phyloP scores from a whole-genome alignment of 306 rosid species.

The Begonia fuchsioides region DNA sequence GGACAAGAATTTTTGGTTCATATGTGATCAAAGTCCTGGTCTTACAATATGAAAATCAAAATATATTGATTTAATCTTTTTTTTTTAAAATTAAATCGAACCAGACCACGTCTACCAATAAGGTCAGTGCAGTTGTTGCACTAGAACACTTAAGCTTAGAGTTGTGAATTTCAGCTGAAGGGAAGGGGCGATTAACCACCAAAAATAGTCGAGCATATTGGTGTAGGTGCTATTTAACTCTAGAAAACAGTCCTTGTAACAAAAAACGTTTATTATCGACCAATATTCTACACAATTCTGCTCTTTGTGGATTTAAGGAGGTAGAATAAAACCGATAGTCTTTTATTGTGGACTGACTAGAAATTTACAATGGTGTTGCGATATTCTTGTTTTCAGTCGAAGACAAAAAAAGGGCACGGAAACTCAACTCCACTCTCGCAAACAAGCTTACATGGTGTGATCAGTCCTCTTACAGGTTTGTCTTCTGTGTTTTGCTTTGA shows the following conservation, averaged over 20 bases:
- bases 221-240: too few relatives aligned
- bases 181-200: not conserved
- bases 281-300: too few relatives aligned
- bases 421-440: slow-evolving; percentile 18
- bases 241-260: too few relatives aligned
- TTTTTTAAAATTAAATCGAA: too few relatives aligned
- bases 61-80: too few relatives aligned
- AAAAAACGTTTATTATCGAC: too few relatives aligned
- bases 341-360: not conserved
- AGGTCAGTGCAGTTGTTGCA: not conserved
- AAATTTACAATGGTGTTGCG: not conserved
- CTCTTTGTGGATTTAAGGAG: not conserved
- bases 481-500: slow-evolving; percentile 6
- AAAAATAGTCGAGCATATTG: not conserved
- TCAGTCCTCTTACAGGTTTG: slow-evolving; percentile 39
- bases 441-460: slow-evolving; percentile 19
- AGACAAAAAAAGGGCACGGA: slow-evolving; percentile 73
- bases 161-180: slow-evolving; percentile 5
- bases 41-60: too few relatives aligned
- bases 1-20: too few relatives aligned
- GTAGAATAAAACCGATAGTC: not conserved
- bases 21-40: too few relatives aligned
- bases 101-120: too few relatives aligned
- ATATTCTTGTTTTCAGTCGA: slow-evolving; percentile 43
- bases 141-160: not conserved